These are phyloP conservation scores for Inga laurina DNA, from an alignment of 306 rosid genomes.

Conservation along the genomic window DNA sequence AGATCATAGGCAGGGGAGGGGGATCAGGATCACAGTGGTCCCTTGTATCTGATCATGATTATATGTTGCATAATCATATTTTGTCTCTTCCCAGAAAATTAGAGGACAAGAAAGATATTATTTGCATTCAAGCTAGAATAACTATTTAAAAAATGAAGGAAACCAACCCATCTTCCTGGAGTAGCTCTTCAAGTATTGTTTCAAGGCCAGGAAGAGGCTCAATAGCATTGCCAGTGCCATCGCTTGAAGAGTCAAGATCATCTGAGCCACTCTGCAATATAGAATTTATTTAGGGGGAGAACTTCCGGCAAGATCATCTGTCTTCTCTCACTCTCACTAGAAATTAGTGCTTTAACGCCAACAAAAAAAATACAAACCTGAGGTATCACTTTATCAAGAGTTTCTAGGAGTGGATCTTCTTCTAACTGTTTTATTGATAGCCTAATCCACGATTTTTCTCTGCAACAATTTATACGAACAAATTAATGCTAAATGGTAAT, in stretches of 20 bases:
- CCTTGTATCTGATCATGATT: neutral
- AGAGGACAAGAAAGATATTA: neutral
- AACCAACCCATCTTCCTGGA: conserved; percentile 80
- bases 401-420: conserved; percentile 96
- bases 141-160: neutral
- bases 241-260: conserved; percentile 45
- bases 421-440: conserved; percentile 86
- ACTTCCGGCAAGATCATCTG: neutral
- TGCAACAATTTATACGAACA: conserved; percentile 23
- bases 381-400: conserved; percentile 92
- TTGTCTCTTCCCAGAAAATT: conserved; percentile 16
- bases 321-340: neutral
- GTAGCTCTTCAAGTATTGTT: conserved; percentile 73
- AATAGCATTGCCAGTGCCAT: conserved; percentile 37
- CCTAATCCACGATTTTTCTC: conserved; percentile 40
- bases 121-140: neutral
- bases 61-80: neutral
- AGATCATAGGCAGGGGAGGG: neutral
- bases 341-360: neutral
- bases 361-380: conserved; percentile 60
- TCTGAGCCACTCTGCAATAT: conserved; percentile 53
- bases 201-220: conserved; percentile 96
- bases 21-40: neutral
- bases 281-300: neutral
- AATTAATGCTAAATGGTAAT: conserved; percentile 1